A percentile compares a stretch with the other conserved stretches of the same genome.
Conservation (phyloP, 163 green algal species). For the Picocystis sp. region DNA sequence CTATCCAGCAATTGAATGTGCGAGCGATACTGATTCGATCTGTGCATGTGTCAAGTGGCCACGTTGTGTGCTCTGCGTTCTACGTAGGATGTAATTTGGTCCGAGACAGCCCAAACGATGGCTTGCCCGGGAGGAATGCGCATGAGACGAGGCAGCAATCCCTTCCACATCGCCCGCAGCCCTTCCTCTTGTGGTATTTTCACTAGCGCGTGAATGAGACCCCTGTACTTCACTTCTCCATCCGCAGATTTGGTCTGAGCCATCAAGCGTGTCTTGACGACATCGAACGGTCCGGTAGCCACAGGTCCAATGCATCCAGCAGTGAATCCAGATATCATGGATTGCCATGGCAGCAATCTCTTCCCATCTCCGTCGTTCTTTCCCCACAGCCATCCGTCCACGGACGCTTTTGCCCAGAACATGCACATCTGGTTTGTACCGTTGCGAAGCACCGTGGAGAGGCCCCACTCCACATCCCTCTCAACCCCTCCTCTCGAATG, state of each 20-base stretch:
- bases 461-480: slow-evolving; percentile 64
- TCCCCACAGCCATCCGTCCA: slow-evolving; percentile 38
- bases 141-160: slow-evolving; percentile 71
- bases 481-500: slow-evolving; percentile 59
- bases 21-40: too few species aligned
- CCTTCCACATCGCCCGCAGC: slow-evolving; percentile 62
- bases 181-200: slow-evolving; percentile 67
- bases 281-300: slow-evolving; percentile 77
- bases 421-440: slow-evolving; percentile 87
- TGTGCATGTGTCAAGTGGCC: too few species aligned
- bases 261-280: slow-evolving; percentile 83
- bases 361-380: slow-evolving; percentile 82
- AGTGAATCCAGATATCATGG: slow-evolving; percentile 63
- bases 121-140: slow-evolving; percentile 82
- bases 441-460: slow-evolving; percentile 68
- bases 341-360: slow-evolving; percentile 54
- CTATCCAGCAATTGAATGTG: too few species aligned
- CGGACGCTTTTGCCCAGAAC: slow-evolving; percentile 63
- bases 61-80: slow-evolving; percentile 3
- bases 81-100: slow-evolving; percentile 59
- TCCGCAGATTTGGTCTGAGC: slow-evolving; percentile 39
- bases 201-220: slow-evolving; percentile 62
- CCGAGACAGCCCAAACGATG: slow-evolving; percentile 77
- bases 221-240: slow-evolving; percentile 29
- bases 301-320: slow-evolving; percentile 59